Percentiles rank a stretch among this genome's conserved stretches.
Conservation (phyloP, 140 eudicot species). For the Erigeron philadelphicus region DNA sequence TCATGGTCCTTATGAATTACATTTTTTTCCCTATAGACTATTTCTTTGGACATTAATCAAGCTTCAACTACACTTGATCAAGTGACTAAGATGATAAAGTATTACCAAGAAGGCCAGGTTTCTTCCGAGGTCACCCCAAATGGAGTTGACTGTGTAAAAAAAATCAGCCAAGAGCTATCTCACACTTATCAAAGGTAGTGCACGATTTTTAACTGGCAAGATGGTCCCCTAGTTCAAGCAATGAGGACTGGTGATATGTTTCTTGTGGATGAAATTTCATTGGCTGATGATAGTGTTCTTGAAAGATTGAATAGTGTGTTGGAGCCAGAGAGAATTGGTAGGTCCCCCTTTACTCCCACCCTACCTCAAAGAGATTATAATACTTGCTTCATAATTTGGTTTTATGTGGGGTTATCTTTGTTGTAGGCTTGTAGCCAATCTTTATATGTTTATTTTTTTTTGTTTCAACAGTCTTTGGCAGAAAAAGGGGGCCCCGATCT, state of each 20-base stretch:
- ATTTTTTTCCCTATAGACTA: constrained; percentile 42
- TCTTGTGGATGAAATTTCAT: constrained; percentile 91
- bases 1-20: not conserved
- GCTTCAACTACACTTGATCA: constrained; percentile 56
- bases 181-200: constrained; percentile 66
- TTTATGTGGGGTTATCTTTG: no score
- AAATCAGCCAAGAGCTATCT: constrained; percentile 28
- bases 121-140: constrained; percentile 43
- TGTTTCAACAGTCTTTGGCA: constrained; percentile 70
- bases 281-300: constrained; percentile 98
- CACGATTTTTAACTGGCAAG: constrained; percentile 87
- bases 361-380: no score
- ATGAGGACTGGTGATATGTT: constrained; percentile 85
- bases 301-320: constrained; percentile 93
- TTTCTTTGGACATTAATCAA: constrained; percentile 66
- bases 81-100: constrained; percentile 43
- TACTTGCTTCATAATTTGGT: no score
- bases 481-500: constrained; percentile 88
- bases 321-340: constrained; percentile 96
- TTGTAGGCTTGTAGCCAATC: no score
- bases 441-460: no score
- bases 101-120: constrained; percentile 41
- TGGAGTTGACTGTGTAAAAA: constrained; percentile 45
- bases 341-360: no score
- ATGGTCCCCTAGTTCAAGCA: constrained; percentile 95